Evolutionary conservation across 139 green algal species (phyloP).

Genomic region (Tetradesmus obliquus): DNA sequence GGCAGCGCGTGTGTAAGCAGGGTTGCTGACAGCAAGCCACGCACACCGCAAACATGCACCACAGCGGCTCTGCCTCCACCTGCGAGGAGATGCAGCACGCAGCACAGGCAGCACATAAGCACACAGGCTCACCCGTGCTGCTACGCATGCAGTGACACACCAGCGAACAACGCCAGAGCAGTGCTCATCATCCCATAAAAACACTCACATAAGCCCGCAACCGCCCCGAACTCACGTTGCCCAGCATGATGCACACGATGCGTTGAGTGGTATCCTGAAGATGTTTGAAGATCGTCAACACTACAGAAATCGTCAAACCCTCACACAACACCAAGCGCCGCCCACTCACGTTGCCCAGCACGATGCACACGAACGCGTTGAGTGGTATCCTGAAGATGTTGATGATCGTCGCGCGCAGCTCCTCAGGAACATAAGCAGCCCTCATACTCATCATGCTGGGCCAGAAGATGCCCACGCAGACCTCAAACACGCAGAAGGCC

Average conservation of each 20-base stretch:
- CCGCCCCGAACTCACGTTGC: neutral
- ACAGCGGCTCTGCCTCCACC: slow-evolving; percentile 85
- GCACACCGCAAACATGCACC: slow-evolving; percentile 95
- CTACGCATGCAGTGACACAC: too few relatives aligned
- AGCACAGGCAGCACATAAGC: too few relatives aligned
- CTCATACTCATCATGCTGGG: slow-evolving; percentile 96
- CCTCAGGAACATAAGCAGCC: slow-evolving; percentile 90
- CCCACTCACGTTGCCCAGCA: slow-evolving; percentile 92
- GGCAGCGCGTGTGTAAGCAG: too few relatives aligned
- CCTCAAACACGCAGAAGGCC: slow-evolving; percentile 94
- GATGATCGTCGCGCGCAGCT: slow-evolving; percentile 94
- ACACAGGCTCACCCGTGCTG: too few relatives aligned
- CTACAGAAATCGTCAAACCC: neutral
- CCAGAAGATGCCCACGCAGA: slow-evolving; percentile 94
- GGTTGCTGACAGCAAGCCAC: slow-evolving; percentile 51
- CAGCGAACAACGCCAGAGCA: too few relatives aligned
- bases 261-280: neutral
- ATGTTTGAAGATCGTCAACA: neutral
- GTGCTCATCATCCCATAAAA: too few relatives aligned
- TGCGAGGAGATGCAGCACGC: slow-evolving; percentile 53
- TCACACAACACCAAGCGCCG: neutral
- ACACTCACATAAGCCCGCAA: too few relatives aligned
- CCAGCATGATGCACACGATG: neutral
- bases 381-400: slow-evolving; percentile 98
- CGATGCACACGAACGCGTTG: slow-evolving; percentile 96